Evolutionary conservation across 2,329 filamentous ascomycete species (phyloP), one percentile per base, ranked within the genome.

Genomic region (Exserohilum rostratum): DNA sequence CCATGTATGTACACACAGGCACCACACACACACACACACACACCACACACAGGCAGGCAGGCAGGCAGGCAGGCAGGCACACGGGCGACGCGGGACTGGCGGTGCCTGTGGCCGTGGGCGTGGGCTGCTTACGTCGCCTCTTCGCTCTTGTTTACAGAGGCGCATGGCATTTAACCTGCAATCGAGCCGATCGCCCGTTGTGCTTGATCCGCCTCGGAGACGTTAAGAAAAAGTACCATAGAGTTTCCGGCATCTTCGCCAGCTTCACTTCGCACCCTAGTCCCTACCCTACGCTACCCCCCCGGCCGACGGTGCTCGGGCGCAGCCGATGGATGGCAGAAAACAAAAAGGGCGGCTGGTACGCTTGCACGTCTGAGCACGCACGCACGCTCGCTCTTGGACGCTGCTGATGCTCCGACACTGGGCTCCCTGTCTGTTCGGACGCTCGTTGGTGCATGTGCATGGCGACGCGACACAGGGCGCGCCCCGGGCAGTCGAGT

Each of bases 381-480:
- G 6, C 12, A 10, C 22, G 35, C 29, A n/a, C 15, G 34, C 6
- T 18, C 2, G 34, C 37, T 10, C 13, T 22, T 25, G 22, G 13
- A 12, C 4, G 6, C 42, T 55, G 39, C 49, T 54, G 40, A 31
- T 56, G 34, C 43, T 49, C 51, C 49, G 33, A 38, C 53, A 35
- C n/a, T 46, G 42, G 38, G 46, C 45, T 39, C 56, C 57, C 47
- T 61, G 60, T 43, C 50, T 56, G 47, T 55, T 62, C 58, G 62
- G 53, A 56, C 57, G 48, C 59, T 55, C 53, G 33, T 61, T 53
- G 53, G 64, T 68, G 62, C 65, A 68, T 58, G 60, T 4, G 22
- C 22, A 25, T 25, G 22, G 22, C 22, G 22, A 25, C 22, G n/a
- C n/a, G n/a, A 25, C 22, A 25, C 22, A 25, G 22, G 4, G 4